Conservation (phyloP, 495 filamentous ascomycete species). For the Tuber melanosporum region DNA sequence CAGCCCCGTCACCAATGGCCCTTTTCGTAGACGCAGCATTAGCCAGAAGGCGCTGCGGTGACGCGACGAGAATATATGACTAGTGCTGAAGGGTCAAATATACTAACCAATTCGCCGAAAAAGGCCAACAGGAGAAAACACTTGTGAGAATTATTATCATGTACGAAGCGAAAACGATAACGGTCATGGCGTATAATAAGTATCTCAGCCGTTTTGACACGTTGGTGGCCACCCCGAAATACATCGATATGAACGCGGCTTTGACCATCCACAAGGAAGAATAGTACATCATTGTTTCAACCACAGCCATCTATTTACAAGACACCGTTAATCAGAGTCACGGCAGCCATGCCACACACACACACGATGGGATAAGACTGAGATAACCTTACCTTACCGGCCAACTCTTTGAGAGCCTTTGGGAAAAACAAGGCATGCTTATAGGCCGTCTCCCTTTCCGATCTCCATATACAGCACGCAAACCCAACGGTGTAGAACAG, state of each 20-base stretch:
- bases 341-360: not conserved
- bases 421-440: not conserved
- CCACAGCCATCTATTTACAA: conserved; percentile 6
- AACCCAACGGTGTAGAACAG: conserved; percentile 1
- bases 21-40: not conserved
- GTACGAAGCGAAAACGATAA: conserved; percentile 5
- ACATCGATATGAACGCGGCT: conserved; percentile 16
- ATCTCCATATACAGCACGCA: conserved; percentile 5
- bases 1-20: not conserved
- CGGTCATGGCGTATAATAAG: conserved; percentile 7
- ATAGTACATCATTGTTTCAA: conserved; percentile 11
- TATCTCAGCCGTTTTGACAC: conserved; percentile 5
- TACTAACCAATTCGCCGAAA: conserved; percentile 10
- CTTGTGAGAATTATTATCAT: not conserved
- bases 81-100: not conserved
- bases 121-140: conserved; percentile 10
- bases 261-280: conserved; percentile 15
- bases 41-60: not conserved
- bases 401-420: not conserved
- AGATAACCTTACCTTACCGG: conserved; percentile 1
- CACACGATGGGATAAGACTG: no score
- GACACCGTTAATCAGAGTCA: not conserved
- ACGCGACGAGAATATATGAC: not conserved
- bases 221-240: conserved; percentile 13
- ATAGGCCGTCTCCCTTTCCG: not conserved